Evolutionary conservation across 345 rosid genomes (phyloP), one percentile per base, ranked within the genome.

Genomic region (Angophora floribunda): DNA sequence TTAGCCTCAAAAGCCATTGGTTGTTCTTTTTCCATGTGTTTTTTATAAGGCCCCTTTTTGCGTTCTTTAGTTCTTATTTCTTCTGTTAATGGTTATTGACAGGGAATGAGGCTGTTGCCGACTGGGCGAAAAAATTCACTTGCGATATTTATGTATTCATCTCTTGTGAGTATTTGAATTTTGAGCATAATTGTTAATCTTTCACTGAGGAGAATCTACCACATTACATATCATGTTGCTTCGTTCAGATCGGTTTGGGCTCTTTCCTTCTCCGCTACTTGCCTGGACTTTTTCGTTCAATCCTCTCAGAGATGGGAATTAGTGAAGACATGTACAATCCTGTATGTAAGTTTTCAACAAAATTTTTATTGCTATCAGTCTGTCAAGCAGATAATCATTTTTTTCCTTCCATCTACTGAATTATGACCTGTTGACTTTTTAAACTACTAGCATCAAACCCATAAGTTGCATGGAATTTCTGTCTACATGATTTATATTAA

Each of bases 71-170:
- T 30, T 65, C 36, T 41, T 52, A 36, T 52, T 45, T 87, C 78
- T 89, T 47, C n/a, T 86, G 26, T 51, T 91, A 6, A 75, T 75
- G 84, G 47, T 79, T 16, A 92, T 91, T 52, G 86, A 59, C 93
- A 97, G 99, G 99, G 99, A 55, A 97, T 97, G 99, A 96, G 93
- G 92, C 96, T 97, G 91, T 89, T 97, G 79, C 98, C 99, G 85
- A 96, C 99, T 47, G 98, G 99, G 50, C 94, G 97, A 84, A 94
- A 88, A 91, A 96, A 86, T 91, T 96, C 99, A 16, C 95, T 98
- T 85, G 99, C 95, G 49, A 93, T 98, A 90, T 94, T 96, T 90
- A 86, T 95, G 24, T 97, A 97, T 93, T 94, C 99, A 49, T 93
- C 97, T 17, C 50, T 95, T 91, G 99, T 97, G 92, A 80, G 97